A percentile compares a stretch with the other conserved stretches of the same genome.
phyloP scores from a whole-genome alignment of 305 asterid genomes.

The Fraxinus floribunda region DNA sequence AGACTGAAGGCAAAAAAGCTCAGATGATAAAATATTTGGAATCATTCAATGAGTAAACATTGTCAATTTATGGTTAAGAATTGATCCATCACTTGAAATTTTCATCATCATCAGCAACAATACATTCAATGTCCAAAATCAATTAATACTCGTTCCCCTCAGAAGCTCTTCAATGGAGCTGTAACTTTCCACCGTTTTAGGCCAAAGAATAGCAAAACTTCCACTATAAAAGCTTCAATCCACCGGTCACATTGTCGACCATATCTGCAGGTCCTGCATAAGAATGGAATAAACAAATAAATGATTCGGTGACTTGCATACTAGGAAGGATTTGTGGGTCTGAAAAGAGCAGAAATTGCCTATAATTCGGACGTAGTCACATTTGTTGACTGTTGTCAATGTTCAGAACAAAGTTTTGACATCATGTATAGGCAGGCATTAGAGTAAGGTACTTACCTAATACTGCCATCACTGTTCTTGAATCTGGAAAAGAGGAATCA shows the following conservation, averaged over 20 bases:
- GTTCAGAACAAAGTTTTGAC: background rate
- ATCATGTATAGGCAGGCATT: conserved; percentile 2
- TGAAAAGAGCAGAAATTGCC: background rate
- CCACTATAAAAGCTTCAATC: conserved; percentile 77
- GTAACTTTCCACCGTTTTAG: background rate
- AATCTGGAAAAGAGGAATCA: conserved; percentile 56
- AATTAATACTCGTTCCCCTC: background rate
- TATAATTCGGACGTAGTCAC: background rate
- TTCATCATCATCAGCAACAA: background rate
- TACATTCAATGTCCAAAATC: background rate
- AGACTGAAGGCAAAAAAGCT: background rate
- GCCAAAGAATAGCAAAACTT: background rate
- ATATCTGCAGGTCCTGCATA: conserved; percentile 92
- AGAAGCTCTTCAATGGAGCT: background rate
- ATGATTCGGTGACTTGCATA: background rate
- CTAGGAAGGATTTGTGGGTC: background rate
- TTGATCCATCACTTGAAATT: background rate
- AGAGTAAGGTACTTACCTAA: conserved; percentile 51
- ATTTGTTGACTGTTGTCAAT: background rate
- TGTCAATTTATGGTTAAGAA: background rate
- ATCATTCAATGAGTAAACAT: background rate
- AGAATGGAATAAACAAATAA: conserved; percentile 11
- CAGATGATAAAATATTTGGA: background rate
- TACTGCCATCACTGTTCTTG: conserved; percentile 97
- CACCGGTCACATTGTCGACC: conserved; percentile 94